Evolutionary conservation across 2,329 filamentous ascomycete genomes (phyloP).

Genomic region (Tetracladium maxilliforme): DNA sequence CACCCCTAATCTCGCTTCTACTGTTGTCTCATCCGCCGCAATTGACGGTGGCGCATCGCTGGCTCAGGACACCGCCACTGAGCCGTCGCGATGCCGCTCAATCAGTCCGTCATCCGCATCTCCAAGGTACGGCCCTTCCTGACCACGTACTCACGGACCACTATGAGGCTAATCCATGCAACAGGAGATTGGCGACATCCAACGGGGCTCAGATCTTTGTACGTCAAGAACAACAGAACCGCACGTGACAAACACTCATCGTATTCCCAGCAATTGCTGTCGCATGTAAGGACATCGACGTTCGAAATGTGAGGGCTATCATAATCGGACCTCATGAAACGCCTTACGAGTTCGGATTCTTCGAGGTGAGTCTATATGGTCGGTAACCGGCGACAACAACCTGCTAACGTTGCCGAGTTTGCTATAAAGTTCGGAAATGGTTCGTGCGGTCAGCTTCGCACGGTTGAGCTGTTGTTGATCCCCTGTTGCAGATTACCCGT

Average conservation of each 20-base stretch:
- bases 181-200: constrained; percentile 75
- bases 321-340: constrained; percentile 90
- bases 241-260: constrained; percentile 7
- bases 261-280: constrained; percentile 58
- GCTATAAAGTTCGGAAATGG: constrained; percentile 62
- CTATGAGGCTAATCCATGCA: constrained; percentile 17
- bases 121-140: constrained; percentile 47
- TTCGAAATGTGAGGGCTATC: constrained; percentile 73
- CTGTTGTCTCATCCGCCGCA: too few relatives aligned
- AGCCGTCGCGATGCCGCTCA: too few relatives aligned
- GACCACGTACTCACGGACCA: constrained; percentile 8
- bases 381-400: not conserved
- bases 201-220: constrained; percentile 76
- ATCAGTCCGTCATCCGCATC: constrained; percentile 80
- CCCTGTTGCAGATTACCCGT: constrained; percentile 59
- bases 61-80: too few relatives aligned
- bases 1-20: too few relatives aligned
- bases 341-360: constrained; percentile 95
- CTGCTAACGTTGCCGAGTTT: constrained; percentile 40
- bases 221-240: constrained; percentile 15
- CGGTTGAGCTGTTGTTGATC: constrained; percentile 1
- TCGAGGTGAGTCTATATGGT: constrained; percentile 50
- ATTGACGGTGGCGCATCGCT: too few relatives aligned
- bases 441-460: constrained; percentile 16
- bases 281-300: constrained; percentile 74